phyloP scores from a whole-genome alignment of 2,329 filamentous ascomycete species.

The Talaromyces albobiverticillius region DNA sequence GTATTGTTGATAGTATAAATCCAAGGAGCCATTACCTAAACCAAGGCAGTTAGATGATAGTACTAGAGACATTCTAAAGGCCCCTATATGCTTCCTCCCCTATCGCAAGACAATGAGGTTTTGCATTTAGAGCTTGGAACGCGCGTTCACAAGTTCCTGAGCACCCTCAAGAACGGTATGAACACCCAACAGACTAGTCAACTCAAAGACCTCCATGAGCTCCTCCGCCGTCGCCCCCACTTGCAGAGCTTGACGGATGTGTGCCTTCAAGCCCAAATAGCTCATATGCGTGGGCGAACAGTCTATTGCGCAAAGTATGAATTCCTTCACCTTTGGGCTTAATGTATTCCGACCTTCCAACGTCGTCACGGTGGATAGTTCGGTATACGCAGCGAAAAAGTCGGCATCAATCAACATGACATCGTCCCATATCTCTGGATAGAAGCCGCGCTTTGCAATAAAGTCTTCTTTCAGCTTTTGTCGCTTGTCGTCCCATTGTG shows the following conservation, averaged over 20 bases:
- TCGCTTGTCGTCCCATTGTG: constrained; percentile 28
- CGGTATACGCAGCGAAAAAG: constrained; percentile 48
- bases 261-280: constrained; percentile 45
- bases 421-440: constrained; percentile 35
- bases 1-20: too few relatives aligned
- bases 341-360: not conserved
- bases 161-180: not conserved
- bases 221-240: constrained; percentile 47
- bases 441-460: constrained; percentile 46
- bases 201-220: constrained; percentile 49
- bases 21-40: too few relatives aligned
- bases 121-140: too few relatives aligned
- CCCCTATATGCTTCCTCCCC: too few relatives aligned
- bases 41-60: too few relatives aligned
- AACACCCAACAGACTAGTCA: constrained; percentile 28
- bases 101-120: too few relatives aligned
- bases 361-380: constrained; percentile 44
- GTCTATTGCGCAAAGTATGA: constrained; percentile 51
- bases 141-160: not conserved
- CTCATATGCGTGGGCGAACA: constrained; percentile 49
- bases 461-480: constrained; percentile 43
- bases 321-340: constrained; percentile 40
- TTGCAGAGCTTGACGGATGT: constrained; percentile 48
- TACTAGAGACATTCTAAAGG: too few relatives aligned
- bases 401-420: constrained; percentile 39